These are phyloP conservation scores for Daldinia vernicosa DNA, from an alignment of 495 filamentous ascomycete genomes.

Conservation along the genomic window DNA sequence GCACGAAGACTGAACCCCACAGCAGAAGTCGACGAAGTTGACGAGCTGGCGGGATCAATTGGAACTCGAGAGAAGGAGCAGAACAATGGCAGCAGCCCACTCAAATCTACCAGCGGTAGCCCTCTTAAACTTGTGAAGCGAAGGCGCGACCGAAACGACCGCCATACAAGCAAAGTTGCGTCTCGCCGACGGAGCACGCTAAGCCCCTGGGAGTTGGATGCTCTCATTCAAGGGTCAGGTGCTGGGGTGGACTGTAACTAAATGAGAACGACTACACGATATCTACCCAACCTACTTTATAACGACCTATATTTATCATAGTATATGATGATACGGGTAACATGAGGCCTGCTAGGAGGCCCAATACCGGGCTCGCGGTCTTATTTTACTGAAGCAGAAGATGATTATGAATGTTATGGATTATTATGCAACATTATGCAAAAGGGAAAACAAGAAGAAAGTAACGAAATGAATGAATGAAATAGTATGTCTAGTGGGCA, in stretches of 20 bases:
- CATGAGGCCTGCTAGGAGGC: neutral
- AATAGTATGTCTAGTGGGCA: slow-evolving; percentile 4
- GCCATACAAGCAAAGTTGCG: slow-evolving; percentile 55
- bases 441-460: slow-evolving; percentile 1
- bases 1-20: neutral
- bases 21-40: slow-evolving; percentile 27
- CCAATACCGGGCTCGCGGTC: neutral
- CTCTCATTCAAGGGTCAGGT: slow-evolving; percentile 59
- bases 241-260: neutral
- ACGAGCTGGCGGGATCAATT: slow-evolving; percentile 39
- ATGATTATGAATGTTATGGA: neutral
- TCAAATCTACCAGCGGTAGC: neutral
- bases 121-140: slow-evolving; percentile 46
- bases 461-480: slow-evolving; percentile 9
- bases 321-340: neutral
- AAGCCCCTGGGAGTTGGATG: slow-evolving; percentile 75
- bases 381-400: neutral
- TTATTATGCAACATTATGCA: neutral
- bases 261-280: neutral
- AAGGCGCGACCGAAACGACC: slow-evolving; percentile 55
- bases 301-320: neutral
- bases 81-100: neutral
- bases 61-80: neutral
- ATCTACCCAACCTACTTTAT: neutral
- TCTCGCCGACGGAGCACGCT: slow-evolving; percentile 74